phyloP scores from a whole-genome alignment of 345 rosid genomes.

The Noccaea caerulescens region DNA sequence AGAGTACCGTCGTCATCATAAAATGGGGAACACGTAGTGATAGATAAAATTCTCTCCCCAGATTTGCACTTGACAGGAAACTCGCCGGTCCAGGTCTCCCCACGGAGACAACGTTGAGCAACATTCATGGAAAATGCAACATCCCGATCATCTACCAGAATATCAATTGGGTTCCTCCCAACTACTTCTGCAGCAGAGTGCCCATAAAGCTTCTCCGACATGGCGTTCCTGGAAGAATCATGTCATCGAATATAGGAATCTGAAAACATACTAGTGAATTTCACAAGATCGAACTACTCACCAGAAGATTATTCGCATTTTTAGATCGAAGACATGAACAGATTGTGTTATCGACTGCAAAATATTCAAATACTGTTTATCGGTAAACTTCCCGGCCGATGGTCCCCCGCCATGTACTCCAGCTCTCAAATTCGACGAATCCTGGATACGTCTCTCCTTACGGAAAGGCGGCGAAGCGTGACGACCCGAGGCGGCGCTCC shows the following conservation, averaged over 20 bases:
- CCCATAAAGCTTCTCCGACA: constrained; percentile 87
- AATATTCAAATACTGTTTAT: constrained; percentile 79
- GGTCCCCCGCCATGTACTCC: constrained; percentile 49
- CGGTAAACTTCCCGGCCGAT: constrained; percentile 61
- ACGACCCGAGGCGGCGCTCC: constrained; percentile 64
- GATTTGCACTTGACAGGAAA: constrained; percentile 78
- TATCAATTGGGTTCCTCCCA: constrained; percentile 68
- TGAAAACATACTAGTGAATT: not conserved
- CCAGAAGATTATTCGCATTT: constrained; percentile 82
- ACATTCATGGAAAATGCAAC: constrained; percentile 54
- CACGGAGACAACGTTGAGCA: constrained; percentile 54
- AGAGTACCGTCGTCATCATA: constrained; percentile 72
- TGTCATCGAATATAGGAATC: constrained; percentile 12
- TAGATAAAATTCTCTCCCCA: constrained; percentile 63
- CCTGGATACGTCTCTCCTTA: constrained; percentile 62
- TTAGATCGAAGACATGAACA: constrained; percentile 74
- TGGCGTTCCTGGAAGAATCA: constrained; percentile 70
- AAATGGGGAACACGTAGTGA: constrained; percentile 76
- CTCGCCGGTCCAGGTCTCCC: constrained; percentile 91
- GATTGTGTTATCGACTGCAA: constrained; percentile 94
- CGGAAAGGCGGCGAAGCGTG: constrained; percentile 81
- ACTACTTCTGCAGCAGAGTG: constrained; percentile 77
- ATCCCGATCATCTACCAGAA: constrained; percentile 72
- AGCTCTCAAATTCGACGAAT: constrained; percentile 39
- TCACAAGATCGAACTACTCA: constrained; percentile 45